Base-by-base conservation (phyloP, 768 basidiomycete species). In the Mycena vitilis region DNA sequence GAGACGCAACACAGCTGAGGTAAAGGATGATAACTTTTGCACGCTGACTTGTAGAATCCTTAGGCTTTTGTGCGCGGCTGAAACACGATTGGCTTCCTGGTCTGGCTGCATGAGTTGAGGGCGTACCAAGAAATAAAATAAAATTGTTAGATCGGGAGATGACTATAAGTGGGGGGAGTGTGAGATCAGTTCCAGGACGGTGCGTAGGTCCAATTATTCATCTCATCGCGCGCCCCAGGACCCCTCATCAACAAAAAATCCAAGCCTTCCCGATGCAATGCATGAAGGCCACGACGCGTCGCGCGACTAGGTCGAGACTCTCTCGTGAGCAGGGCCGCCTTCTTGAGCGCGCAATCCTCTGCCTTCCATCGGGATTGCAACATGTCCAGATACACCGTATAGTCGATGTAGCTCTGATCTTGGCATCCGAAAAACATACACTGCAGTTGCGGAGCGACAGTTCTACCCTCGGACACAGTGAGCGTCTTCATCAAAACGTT, bases 321-420 rank as follows among this genome's bases (percentile, higher is more conserved):
- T 2, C 23, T 9, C 6, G 18, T 44, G 48, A 51, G 36, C 3
- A 65, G 49, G 22, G 18, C 38, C 0, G 64, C 38, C 9, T 37
- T 16, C 5, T 30, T 58, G 18, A 65, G 48, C 20, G 47, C 16
- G 22, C 56, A 52, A 13, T 55, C n/a, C 20, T 44, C 30, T 7
- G 20, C 20, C 18, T 23, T 30, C 51, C 61, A 55, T 4, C 61
- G 61, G 8, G 61, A 63, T 53, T n/a, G 11, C 18, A 63, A n/a
- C 60, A 61, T 61, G 37, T 49, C 20, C 16, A 61, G 60, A 52
- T 45, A 61, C 34, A 22, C 7, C n/a, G 2, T 11, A 23, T 62
- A 53, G n/a, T 62, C 60, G 23, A 60, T 60, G 59, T 1, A 49
- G 2, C 18, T 49, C 4, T 60, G 10, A 38, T 60, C 37, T 20